Percentiles rank a stretch among this genome's conserved stretches.
Evolutionary conservation across 2,329 filamentous ascomycete genomes (phyloP).

Genomic region (Capronia americana): DNA sequence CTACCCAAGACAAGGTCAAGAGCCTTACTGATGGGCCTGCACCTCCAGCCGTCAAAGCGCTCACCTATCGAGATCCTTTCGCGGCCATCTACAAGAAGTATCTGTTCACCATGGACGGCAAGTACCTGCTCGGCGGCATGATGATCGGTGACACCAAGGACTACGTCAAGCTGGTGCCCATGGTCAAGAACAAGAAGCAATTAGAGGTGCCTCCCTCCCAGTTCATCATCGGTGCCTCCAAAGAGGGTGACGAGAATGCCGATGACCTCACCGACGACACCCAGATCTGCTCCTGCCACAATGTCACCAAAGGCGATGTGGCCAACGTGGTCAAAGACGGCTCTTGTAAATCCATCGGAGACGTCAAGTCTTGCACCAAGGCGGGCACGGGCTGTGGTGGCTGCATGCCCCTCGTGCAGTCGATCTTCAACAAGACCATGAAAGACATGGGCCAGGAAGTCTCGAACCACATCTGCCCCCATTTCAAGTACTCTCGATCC

Average conservation of each 20-base stretch:
- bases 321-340: conserved; percentile 75
- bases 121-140: conserved; percentile 92
- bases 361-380: conserved; percentile 89
- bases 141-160: conserved; percentile 94
- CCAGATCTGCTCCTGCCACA: conserved; percentile 92
- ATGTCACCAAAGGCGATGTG: conserved; percentile 85
- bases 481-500: conserved; percentile 82
- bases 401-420: conserved; percentile 85
- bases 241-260: conserved; percentile 73
- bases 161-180: conserved; percentile 85
- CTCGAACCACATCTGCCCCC: conserved; percentile 82
- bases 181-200: conserved; percentile 82
- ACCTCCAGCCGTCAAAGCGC: conserved; percentile 72
- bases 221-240: conserved; percentile 79
- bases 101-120: conserved; percentile 85
- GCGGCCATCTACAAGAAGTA: conserved; percentile 92
- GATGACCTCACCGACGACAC: conserved; percentile 84
- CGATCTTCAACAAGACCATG: conserved; percentile 91
- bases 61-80: conserved; percentile 90
- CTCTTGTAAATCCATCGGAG: conserved; percentile 78
- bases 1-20: conserved; percentile 53
- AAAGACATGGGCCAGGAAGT: conserved; percentile 83
- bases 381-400: conserved; percentile 90
- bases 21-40: conserved; percentile 62
- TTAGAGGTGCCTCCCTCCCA: conserved; percentile 80